These are phyloP conservation scores for Capronia coronata DNA, from an alignment of 2,329 filamentous ascomycete species.

Conservation along the genomic window DNA sequence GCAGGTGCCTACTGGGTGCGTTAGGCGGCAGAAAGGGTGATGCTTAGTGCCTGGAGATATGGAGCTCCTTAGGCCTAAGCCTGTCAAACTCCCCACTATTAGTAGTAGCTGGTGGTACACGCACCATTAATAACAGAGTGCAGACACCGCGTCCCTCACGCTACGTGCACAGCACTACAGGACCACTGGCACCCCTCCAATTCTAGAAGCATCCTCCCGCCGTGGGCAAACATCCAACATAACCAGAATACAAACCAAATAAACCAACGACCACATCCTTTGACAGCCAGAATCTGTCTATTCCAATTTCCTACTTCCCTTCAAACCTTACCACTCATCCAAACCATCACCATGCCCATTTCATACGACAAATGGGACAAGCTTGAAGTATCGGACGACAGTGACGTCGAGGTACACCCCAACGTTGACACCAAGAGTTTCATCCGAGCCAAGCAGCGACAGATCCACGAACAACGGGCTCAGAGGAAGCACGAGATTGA, in stretches of 20 bases:
- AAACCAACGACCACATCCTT: not conserved
- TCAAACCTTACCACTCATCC: not conserved
- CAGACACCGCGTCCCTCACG: no score
- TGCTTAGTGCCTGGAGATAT: no score
- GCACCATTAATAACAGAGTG: no score
- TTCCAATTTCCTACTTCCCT: not conserved
- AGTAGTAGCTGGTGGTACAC: no score
- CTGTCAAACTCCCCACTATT: no score
- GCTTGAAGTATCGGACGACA: conserved; percentile 95
- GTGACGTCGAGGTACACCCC: conserved; percentile 94
- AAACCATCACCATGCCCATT: conserved; percentile 44
- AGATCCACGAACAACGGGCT: conserved; percentile 86
- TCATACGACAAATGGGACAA: conserved; percentile 65
- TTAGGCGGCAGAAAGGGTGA: not conserved
- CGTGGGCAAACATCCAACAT: not conserved
- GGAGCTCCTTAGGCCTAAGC: no score
- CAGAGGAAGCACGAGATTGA: conserved; percentile 84
- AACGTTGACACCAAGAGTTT: conserved; percentile 99
- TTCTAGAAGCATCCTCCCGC: conserved; percentile 4
- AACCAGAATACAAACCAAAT: not conserved
- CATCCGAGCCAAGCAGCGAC: conserved; percentile 94
- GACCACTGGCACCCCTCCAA: not conserved
- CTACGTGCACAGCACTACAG: no score
- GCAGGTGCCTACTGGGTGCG: no score
- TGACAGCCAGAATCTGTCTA: not conserved